A percentile compares a stretch with the other conserved stretches of the same genome.
These are phyloP conservation scores for Berkeleyomyces basicola DNA, from an alignment of 2,329 filamentous ascomycete genomes.

Conservation along the genomic window DNA sequence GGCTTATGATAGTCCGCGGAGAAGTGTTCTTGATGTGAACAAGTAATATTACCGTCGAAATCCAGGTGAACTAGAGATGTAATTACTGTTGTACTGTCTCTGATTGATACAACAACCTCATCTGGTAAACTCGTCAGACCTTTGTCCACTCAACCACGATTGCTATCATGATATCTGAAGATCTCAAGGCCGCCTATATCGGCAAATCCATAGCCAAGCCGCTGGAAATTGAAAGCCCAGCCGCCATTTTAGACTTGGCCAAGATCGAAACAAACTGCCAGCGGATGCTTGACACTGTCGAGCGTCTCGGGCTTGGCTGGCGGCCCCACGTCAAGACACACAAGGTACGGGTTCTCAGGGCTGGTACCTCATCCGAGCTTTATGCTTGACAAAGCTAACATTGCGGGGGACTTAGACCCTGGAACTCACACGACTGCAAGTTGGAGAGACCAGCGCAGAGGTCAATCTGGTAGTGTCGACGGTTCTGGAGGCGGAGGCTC, in stretches of 20 bases:
- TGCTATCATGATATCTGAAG: not conserved
- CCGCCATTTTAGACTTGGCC: constrained; percentile 50
- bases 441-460: constrained; percentile 33
- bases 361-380: not conserved
- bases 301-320: constrained; percentile 45
- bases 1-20: too few species aligned
- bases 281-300: constrained; percentile 50
- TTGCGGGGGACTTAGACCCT: constrained; percentile 33
- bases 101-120: too few species aligned
- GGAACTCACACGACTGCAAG: constrained; percentile 51
- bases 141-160: not conserved
- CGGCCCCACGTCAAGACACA: constrained; percentile 72
- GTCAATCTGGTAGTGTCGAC: constrained; percentile 58
- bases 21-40: too few species aligned
- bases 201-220: constrained; percentile 34
- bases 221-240: constrained; percentile 44
- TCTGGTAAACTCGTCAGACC: not conserved
- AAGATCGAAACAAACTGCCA: constrained; percentile 51
- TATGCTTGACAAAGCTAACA: constrained; percentile 14
- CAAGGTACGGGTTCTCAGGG: constrained; percentile 35
- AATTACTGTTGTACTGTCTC: too few species aligned
- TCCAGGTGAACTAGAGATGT: too few species aligned
- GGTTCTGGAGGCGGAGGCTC: constrained; percentile 52
- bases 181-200: constrained; percentile 26
- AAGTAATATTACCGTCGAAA: too few species aligned